phyloP scores from a whole-genome alignment of 768 basidiomycete genomes.

The Russula sp. region DNA sequence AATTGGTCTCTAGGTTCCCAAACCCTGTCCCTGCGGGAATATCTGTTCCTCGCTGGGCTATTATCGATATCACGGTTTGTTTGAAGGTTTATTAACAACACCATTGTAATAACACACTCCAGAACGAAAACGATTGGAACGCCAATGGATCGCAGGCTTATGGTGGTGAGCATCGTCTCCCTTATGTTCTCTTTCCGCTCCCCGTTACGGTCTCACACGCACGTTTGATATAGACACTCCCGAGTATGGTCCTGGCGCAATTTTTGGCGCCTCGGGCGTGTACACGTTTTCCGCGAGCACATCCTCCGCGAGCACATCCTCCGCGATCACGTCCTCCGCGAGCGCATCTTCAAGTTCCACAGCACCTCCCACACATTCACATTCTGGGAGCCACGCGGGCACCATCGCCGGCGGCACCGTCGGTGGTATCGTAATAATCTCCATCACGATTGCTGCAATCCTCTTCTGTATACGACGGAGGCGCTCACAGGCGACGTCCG shows the following conservation, averaged over 20 bases:
- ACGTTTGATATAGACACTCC: not conserved
- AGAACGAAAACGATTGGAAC: conserved; percentile 8
- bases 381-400: no score
- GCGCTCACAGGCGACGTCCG: not conserved
- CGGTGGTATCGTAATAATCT: not conserved
- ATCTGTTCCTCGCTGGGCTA: conserved; percentile 12
- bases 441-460: not conserved
- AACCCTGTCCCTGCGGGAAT: conserved; percentile 13
- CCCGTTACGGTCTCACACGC: not conserved
- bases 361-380: no score
- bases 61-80: conserved; percentile 9
- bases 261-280: not conserved
- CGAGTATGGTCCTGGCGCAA: not conserved
- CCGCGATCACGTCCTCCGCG: not conserved
- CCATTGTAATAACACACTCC: not conserved
- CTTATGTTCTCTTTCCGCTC: no score
- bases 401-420: no score
- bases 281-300: not conserved
- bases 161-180: conserved; percentile 1
- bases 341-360: not conserved
- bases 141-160: not conserved
- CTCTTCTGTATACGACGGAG: not conserved
- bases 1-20: conserved; percentile 4
- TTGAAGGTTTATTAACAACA: no score
- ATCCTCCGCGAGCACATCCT: no score